Evolutionary conservation across 768 basidiomycete genomes (phyloP).

Genomic region (Russula sp.): DNA sequence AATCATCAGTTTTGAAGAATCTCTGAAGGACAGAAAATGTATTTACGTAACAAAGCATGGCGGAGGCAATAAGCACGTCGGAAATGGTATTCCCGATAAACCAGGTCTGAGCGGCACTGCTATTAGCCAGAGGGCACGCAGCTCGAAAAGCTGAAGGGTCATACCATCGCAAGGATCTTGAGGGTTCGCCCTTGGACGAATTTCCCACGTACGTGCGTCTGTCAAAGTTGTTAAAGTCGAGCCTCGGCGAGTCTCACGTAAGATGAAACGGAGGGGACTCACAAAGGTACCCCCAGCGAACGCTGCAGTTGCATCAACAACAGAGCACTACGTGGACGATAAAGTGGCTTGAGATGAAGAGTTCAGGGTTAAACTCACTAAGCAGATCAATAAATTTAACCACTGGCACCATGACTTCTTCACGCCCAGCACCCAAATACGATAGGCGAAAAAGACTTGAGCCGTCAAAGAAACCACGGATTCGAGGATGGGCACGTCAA

Average conservation of each 20-base stretch:
- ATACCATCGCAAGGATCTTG: neutral
- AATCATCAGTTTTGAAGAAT: neutral
- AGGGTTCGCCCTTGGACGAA: neutral
- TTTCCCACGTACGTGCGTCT: neutral
- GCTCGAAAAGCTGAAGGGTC: neutral
- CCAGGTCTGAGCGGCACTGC: conserved; percentile 2
- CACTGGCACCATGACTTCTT: neutral
- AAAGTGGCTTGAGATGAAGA: neutral
- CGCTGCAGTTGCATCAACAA: neutral
- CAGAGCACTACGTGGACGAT: neutral
- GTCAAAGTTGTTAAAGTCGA: neutral
- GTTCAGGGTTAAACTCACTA: neutral
- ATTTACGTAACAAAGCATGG: conserved; percentile 6
- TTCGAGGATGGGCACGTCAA: conserved; percentile 30
- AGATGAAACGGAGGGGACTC: neutral
- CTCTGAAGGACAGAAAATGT: neutral
- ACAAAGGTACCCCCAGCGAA: conserved; percentile 2
- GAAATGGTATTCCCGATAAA: conserved; percentile 4
- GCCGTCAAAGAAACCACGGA: conserved; percentile 27
- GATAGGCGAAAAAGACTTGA: conserved; percentile 32
- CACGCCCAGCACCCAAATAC: conserved; percentile 25
- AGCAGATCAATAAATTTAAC: neutral
- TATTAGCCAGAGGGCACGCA: too few relatives aligned
- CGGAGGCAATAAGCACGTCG: conserved; percentile 7
- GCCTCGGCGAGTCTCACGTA: neutral